Conservation (phyloP, 2,329 filamentous ascomycete genomes). For the Sporothrix brasiliensis region DNA sequence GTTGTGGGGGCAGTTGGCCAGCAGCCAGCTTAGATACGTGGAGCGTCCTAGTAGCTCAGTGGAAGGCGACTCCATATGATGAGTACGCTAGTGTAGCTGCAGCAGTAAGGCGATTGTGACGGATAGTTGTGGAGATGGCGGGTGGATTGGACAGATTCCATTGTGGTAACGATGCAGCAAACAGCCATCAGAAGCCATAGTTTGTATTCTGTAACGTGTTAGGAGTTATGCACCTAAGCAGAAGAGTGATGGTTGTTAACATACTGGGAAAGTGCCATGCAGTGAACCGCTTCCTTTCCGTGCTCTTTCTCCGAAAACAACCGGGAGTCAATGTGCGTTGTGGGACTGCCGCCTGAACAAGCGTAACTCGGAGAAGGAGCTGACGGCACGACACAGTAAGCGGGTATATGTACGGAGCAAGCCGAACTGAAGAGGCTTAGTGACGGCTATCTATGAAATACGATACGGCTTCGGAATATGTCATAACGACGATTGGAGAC, state of each 20-base stretch:
- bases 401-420: not conserved
- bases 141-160: not conserved
- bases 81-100: slow-evolving; percentile 4
- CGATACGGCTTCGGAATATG: not conserved
- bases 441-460: not conserved
- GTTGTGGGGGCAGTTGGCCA: not conserved
- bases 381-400: not conserved
- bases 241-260: not conserved
- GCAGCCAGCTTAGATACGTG: not conserved
- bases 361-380: not conserved
- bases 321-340: slow-evolving; percentile 8
- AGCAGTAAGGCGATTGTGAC: slow-evolving; percentile 5
- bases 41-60: not conserved
- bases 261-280: not conserved
- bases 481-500: not conserved
- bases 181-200: no score
- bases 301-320: slow-evolving; percentile 6
- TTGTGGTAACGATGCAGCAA: not conserved
- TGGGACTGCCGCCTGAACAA: not conserved
- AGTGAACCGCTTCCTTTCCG: not conserved
- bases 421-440: not conserved
- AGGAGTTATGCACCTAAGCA: slow-evolving; percentile 15
- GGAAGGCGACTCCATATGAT: not conserved
- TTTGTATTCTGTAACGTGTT: not conserved
- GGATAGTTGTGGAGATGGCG: no score